Evolutionary conservation across 2,329 filamentous ascomycete species (phyloP).

Genomic region (Cladosporium sp.): DNA sequence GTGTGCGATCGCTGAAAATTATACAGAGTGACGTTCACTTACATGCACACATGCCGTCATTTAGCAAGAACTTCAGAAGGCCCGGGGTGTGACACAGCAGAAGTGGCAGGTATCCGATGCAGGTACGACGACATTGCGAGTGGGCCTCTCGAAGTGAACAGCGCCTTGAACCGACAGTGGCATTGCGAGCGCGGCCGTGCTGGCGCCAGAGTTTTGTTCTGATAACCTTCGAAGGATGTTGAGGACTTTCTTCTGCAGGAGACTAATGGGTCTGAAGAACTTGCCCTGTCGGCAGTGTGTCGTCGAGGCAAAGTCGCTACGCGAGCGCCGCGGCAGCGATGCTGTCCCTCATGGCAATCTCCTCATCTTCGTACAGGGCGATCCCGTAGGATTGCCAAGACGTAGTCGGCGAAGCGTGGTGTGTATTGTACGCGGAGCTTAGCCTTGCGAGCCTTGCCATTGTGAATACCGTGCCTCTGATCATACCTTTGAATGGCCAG

Average conservation of each 20-base stretch:
- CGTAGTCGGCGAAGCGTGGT: background rate
- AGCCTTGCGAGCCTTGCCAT: background rate
- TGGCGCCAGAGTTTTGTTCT: conserved; percentile 3
- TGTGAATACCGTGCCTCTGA: background rate
- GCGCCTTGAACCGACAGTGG: conserved; percentile 7
- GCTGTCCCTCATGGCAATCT: background rate
- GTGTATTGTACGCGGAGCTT: background rate
- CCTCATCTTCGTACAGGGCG: background rate
- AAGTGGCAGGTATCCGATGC: background rate
- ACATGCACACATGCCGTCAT: conserved; percentile 8
- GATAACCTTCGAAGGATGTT: conserved; percentile 8
- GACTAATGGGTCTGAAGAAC: conserved; percentile 6
- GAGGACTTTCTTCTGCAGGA: conserved; percentile 2
- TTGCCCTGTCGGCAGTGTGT: background rate
- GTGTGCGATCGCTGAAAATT: background rate
- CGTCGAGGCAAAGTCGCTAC: background rate
- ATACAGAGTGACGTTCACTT: background rate
- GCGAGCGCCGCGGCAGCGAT: background rate
- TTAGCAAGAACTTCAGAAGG: background rate
- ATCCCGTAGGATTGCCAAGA: conserved; percentile 2
- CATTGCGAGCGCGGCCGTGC: conserved; percentile 7
- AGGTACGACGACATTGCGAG: conserved; percentile 3
- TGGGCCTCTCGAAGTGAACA: background rate
- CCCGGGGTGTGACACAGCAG: conserved; percentile 6
- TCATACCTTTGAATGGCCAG: background rate